Evolutionary conservation across 2,329 filamentous ascomycete species (phyloP).

Genomic region (Colletotrichum lindemuthianum): DNA sequence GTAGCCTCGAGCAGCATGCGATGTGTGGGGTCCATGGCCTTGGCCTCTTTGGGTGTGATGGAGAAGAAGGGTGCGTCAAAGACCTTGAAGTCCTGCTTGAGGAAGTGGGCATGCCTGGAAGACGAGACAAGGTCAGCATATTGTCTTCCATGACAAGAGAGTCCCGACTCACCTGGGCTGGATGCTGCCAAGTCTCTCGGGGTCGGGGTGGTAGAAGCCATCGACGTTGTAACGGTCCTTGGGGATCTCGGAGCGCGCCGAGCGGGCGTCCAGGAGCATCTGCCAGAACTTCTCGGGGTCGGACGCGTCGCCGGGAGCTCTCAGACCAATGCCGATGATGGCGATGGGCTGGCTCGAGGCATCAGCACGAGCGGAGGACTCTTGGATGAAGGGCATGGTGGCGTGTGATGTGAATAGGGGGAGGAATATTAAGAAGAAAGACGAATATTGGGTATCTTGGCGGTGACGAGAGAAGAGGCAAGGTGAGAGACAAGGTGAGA

Average conservation of each 20-base stretch:
- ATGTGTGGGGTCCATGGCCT: slow-evolving; percentile 49
- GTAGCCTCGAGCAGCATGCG: slow-evolving; percentile 48
- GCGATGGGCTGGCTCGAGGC: slow-evolving; percentile 46
- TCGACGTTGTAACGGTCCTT: slow-evolving; percentile 38
- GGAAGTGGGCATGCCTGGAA: slow-evolving; percentile 42
- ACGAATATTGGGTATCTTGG: slow-evolving; percentile 24
- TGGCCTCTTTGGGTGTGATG: slow-evolving; percentile 42
- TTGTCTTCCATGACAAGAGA: not conserved
- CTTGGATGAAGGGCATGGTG: slow-evolving; percentile 30
- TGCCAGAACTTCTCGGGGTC: slow-evolving; percentile 50
- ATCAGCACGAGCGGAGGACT: slow-evolving; percentile 1
- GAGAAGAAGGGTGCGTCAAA: slow-evolving; percentile 45
- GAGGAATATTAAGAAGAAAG: slow-evolving; percentile 14
- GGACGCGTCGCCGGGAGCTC: slow-evolving; percentile 48
- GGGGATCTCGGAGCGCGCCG: slow-evolving; percentile 37
- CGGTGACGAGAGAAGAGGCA: not conserved
- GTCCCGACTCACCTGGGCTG: slow-evolving; percentile 21
- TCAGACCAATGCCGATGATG: slow-evolving; percentile 51
- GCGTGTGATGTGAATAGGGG: not conserved
- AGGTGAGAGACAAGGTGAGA: not conserved
- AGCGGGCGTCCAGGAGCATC: slow-evolving; percentile 37
- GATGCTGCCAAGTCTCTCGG: slow-evolving; percentile 38
- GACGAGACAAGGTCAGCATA: not conserved
- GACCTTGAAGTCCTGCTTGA: slow-evolving; percentile 42
- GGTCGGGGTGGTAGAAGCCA: slow-evolving; percentile 38